phyloP scores from a whole-genome alignment of 305 asterid species.

The Fraxinus sp. region DNA sequence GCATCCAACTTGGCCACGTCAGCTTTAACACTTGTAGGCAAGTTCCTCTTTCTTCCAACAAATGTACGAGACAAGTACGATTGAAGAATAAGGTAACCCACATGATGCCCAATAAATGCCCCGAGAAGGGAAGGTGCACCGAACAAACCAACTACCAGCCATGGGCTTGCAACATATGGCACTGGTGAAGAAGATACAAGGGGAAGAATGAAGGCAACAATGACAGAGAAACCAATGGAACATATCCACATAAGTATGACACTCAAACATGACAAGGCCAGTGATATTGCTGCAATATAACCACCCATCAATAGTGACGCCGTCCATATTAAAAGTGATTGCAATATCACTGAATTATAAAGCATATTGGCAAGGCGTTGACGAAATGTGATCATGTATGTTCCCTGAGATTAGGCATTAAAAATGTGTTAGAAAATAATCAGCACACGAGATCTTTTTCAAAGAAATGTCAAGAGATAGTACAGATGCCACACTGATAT shows the following conservation, averaged over 20 bases:
- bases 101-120: slow-evolving; percentile 83
- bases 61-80: slow-evolving; percentile 47
- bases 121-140: slow-evolving; percentile 94
- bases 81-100: slow-evolving; percentile 56
- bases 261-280: slow-evolving; percentile 60
- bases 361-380: slow-evolving; percentile 74
- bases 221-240: slow-evolving; percentile 52
- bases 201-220: slow-evolving; percentile 66
- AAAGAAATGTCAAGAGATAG: neutral
- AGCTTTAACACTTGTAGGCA: slow-evolving; percentile 47
- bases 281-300: slow-evolving; percentile 55
- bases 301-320: slow-evolving; percentile 78
- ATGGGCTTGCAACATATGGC: slow-evolving; percentile 76
- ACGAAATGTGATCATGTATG: slow-evolving; percentile 70
- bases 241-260: slow-evolving; percentile 79
- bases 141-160: slow-evolving; percentile 71
- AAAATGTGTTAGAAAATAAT: slow-evolving; percentile 12
- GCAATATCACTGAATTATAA: slow-evolving; percentile 78
- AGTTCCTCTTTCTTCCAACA: slow-evolving; percentile 41
- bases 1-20: slow-evolving; percentile 82
- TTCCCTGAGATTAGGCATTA: slow-evolving; percentile 58
- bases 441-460: neutral
- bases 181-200: slow-evolving; percentile 67
- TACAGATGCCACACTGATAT: neutral
- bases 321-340: slow-evolving; percentile 74